Percentiles rank a stretch among this genome's conserved stretches.
phyloP scores from a whole-genome alignment of 768 basidiomycete genomes.

The Boletus subparvulus region DNA sequence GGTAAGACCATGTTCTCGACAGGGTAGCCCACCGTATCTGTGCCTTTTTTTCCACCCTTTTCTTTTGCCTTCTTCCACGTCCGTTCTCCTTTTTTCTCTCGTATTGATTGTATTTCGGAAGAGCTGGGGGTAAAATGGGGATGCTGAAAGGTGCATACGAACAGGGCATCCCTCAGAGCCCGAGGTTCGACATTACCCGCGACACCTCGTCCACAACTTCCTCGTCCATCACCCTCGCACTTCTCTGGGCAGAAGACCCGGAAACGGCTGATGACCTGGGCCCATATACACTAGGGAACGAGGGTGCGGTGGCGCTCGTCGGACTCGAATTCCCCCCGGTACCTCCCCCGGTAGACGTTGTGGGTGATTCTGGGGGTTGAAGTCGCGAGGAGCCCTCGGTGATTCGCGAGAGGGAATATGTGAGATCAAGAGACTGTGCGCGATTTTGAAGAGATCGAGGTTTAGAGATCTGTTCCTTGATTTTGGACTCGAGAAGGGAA shows the following conservation, averaged over 20 bases:
- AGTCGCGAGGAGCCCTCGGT: constrained; percentile 63
- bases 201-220: constrained; percentile 69
- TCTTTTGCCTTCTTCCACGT: constrained; percentile 3
- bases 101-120: constrained; percentile 5
- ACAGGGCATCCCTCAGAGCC: constrained; percentile 42
- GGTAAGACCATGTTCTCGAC: constrained; percentile 22
- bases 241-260: constrained; percentile 45
- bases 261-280: constrained; percentile 52
- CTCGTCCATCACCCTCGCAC: constrained; percentile 45
- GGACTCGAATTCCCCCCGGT: constrained; percentile 78
- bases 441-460: constrained; percentile 83
- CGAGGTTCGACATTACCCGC: constrained; percentile 74
- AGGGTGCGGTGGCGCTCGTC: constrained; percentile 73
- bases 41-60: background rate
- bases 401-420: constrained; percentile 79
- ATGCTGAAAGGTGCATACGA: constrained; percentile 12
- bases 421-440: constrained; percentile 87
- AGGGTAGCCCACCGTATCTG: constrained; percentile 18
- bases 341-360: constrained; percentile 69
- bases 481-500: constrained; percentile 78
- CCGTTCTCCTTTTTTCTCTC: constrained; percentile 2
- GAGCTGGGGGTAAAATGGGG: constrained; percentile 8
- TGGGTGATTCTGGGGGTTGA: constrained; percentile 76
- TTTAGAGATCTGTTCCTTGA: constrained; percentile 73
- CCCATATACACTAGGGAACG: constrained; percentile 84